Evolutionary conservation across 768 basidiomycete species (phyloP), one percentile per base, ranked within the genome.

Genomic region (Pisolithus marmoratus): DNA sequence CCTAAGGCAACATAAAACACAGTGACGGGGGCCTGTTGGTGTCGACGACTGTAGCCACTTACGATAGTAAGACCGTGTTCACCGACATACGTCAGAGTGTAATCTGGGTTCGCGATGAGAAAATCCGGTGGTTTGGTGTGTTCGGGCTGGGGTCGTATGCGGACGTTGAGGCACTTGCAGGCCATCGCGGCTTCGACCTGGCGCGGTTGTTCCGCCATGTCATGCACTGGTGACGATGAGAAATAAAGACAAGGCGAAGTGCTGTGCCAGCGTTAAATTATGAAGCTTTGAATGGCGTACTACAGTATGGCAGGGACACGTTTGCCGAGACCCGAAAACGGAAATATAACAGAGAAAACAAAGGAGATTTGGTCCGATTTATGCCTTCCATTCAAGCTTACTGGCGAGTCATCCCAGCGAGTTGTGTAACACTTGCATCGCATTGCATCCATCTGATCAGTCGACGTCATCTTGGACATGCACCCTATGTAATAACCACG

Each of bases 151-250:
- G 74, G 63, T 41, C 65, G 69, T 54, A 88, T 76, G 55, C 78
- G 80, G 43, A 90, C 74, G 61, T 90, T 90, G 53, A 90, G 78
- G 59, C 87, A 90, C 63, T 71, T 77, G 67, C 87, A 90, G 50
- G 86, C 74, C 69, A 76, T 81, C 34, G 55, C 55, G 45, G 53
- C 53, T 22, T 19, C 37, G 52, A 58, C 56, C 22, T 54, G 52
- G 54, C 49, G 53, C 44, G 52, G 38, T 31, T 63, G 54, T 56
- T 58, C 53, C 67, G 69, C 69, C 48, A 19, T 34, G 34, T 14
- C 11, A 9, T 7, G 27, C 1, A 29, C 7, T 7, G 29, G 49
- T 36, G 4, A 50, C 51, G 53, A 42, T 43, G 42, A 55, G 5
- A 56, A 58, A 58, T 56, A 34, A 56, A 58, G 45, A 52, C 46